Evolutionary conservation across 116 monocot genomes (phyloP).

Genomic region (Cymodocea nodosa): DNA sequence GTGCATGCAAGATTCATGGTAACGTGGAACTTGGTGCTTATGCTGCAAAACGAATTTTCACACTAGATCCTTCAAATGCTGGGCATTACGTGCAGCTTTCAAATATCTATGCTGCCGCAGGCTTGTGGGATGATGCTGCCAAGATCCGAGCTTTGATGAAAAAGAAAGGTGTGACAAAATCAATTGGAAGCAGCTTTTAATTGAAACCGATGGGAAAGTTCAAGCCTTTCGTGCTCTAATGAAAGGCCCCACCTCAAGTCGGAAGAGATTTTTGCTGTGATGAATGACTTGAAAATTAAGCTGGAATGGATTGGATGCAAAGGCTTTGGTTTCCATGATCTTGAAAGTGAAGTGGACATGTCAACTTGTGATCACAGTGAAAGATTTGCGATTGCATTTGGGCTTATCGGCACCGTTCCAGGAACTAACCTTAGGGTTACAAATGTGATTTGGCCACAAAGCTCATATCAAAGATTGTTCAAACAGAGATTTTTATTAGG

Average conservation of each 20-base stretch:
- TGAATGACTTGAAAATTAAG: conserved; percentile 25
- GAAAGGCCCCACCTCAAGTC: conserved; percentile 32
- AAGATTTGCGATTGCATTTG: conserved; percentile 6
- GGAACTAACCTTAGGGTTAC: conserved; percentile 2
- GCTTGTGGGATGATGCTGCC: conserved; percentile 55
- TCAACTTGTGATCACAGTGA: conserved; percentile 1
- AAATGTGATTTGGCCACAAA: conserved; percentile 8
- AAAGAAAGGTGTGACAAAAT: conserved; percentile 42
- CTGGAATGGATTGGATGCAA: conserved; percentile 25
- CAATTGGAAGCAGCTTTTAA: conserved; percentile 40
- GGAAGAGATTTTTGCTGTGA: conserved; percentile 29
- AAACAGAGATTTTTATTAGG: conserved; percentile 5
- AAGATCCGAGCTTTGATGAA: conserved; percentile 47
- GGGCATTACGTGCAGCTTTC: conserved; percentile 75
- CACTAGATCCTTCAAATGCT: conserved; percentile 41
- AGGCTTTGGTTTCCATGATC: background rate
- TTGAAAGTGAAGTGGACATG: background rate
- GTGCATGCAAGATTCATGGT: conserved; percentile 48
- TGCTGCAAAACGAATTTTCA: conserved; percentile 32
- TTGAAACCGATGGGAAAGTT: conserved; percentile 38
- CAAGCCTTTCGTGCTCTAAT: conserved; percentile 31
- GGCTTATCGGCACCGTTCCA: conserved; percentile 1
- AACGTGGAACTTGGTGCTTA: conserved; percentile 33
- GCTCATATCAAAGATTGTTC: conserved; percentile 8
- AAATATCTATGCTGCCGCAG: conserved; percentile 54